Evolutionary conservation across 345 rosid genomes (phyloP), one percentile per base, ranked within the genome.

Genomic region (Firmiana major): DNA sequence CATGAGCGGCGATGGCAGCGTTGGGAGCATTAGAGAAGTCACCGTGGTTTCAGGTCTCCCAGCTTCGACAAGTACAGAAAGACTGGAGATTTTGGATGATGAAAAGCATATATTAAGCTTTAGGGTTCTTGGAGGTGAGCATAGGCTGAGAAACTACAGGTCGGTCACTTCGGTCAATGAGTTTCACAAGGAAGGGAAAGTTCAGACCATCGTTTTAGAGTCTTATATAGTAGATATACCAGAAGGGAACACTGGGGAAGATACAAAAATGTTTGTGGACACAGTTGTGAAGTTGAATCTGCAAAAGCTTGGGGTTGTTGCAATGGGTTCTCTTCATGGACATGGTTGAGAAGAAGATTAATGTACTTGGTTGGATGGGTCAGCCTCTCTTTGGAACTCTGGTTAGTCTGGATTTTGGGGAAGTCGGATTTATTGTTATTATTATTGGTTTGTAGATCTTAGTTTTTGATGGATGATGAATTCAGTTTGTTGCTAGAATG

Each of bases 231-330:
- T 94, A 48, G 98, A 94, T 79, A 89, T 94, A 26, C 98, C 98
- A 7, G 89, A 87, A 6, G 98, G 97, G 1, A 94, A 94, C 60
- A 88, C 96, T 0, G 89, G 65, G 24, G 93, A 83, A 55, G 97
- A 94, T 78, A 89, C 97, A 0, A 92, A 90, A 88, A 92, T 94
- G 97, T 94, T 94, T 40, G 94, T 79, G 26, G 97, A 92, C 69
- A 94, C 98, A 66, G 98, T 94, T 22, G 93, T 94, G n/a, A 94
- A 94, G 85, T 85, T 90, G 81, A 94, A 94, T 78, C 92, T 94
- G 70, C 97, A 94, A 55, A 94, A 94, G 88, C 93, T 94, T 8
- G 93, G 82, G n/a, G 84, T 87, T 36, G 89, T 84, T 12, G 84
- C 97, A 17, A 81, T 82, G 74, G 82, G 88, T 48, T 78, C 88